Conservation (phyloP, 495 filamentous ascomycete species). For the Penicillium daleae region DNA sequence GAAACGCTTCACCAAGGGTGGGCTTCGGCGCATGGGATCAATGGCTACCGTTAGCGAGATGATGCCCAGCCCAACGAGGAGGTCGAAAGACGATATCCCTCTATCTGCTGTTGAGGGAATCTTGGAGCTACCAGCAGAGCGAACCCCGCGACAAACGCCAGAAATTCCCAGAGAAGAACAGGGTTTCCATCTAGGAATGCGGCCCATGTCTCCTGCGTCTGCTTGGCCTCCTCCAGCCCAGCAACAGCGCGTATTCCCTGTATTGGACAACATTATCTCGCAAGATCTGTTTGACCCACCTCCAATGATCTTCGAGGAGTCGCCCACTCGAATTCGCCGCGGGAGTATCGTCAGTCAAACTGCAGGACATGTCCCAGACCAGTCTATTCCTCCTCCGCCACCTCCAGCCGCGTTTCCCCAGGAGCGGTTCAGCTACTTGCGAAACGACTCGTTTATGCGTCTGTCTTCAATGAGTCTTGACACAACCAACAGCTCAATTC, state of each 20-base stretch:
- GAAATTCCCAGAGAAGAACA: constrained; percentile 36
- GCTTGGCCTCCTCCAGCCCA: constrained; percentile 34
- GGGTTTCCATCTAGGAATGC: constrained; percentile 35
- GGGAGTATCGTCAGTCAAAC: constrained; percentile 47
- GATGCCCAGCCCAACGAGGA: constrained; percentile 15
- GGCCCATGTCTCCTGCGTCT: constrained; percentile 39
- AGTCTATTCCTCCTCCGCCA: constrained; percentile 51
- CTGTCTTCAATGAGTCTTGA: constrained; percentile 51
- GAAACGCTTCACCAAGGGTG: constrained; percentile 29
- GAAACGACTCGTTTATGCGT: constrained; percentile 45
- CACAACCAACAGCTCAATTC: constrained; percentile 53
- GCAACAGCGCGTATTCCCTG: constrained; percentile 34
- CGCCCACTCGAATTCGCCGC: constrained; percentile 34
- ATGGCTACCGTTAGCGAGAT: constrained; percentile 39
- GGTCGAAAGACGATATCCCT: constrained; percentile 38
- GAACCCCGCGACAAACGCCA: constrained; percentile 47
- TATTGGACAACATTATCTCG: constrained; percentile 28
- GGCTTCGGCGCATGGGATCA: constrained; percentile 34
- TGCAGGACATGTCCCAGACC: constrained; percentile 44
- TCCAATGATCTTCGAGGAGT: constrained; percentile 30
- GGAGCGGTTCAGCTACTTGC: constrained; percentile 42
- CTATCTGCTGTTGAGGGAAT: constrained; percentile 47
- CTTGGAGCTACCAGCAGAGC: constrained; percentile 46
- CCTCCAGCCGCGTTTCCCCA: constrained; percentile 40
- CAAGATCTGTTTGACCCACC: constrained; percentile 19